Evolutionary conservation across 2,329 filamentous ascomycete genomes (phyloP), one percentile per base, ranked within the genome.

Genomic region (Sordariomycetes sp.): DNA sequence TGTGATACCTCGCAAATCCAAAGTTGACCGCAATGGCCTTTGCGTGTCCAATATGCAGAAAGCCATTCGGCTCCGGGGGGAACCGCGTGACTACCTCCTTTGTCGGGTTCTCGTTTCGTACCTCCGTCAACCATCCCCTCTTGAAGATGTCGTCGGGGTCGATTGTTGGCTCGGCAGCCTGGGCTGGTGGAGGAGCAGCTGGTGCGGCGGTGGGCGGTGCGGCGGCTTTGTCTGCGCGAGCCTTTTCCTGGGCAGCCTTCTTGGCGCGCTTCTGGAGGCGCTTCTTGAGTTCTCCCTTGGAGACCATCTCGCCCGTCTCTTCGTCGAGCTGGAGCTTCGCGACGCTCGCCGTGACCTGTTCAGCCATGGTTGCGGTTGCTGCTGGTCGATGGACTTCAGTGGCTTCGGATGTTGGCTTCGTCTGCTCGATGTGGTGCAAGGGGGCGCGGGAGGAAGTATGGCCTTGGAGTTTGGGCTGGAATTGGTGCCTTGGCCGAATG

Each of bases 21-120:
- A 96, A 96, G 61, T 96, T 95, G 58, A 96, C 78, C 1, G 86
- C 82, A 56, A 96, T 95, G 15, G 92, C 90, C 64, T 96, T 96
- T 44, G 83, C 84, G 54, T 96, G 90, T 35, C 90, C 90, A 43
- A 95, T 94, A 63, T 95, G 90, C 29, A 95, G 76, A 55, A 94
- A 94, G 41, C 87, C 87, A 45, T 67, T 71, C 39, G 29, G 11
- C n/a, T 4, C 15, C 16, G 25, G 21, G 19, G 66, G 68, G 86
- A 94, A 43, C 44, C 83, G 76, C 4, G 82, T 87, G 32, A 80
- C 58, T 15, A 81, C 76, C 12, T 65, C 61, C 44, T 71, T 72
- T 30, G 67, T 63, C 3, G 79, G 78, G 30, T 76, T 69, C 57
- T 82, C 73, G 40, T 79, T 72, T 60, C 79, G 84, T 18, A 88